These are phyloP conservation scores for Venturiaceae sp. DNA, from an alignment of 2,329 filamentous ascomycete genomes.

Conservation along the genomic window DNA sequence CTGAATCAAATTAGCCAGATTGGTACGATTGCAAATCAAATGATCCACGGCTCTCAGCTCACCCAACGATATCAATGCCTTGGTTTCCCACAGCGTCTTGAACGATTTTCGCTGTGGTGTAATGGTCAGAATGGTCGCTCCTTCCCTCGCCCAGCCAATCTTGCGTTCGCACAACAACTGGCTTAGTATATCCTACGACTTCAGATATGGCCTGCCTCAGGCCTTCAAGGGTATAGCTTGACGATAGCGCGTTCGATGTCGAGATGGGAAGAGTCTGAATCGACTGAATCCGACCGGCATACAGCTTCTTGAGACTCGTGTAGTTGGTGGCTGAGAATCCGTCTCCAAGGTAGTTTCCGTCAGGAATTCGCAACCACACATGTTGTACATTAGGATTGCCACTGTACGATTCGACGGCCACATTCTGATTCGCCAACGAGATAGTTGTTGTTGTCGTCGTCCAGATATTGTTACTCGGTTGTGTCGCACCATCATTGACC, in stretches of 20 bases:
- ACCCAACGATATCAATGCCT: constrained; percentile 12
- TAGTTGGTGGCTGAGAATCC: constrained; percentile 12
- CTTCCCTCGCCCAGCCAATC: constrained; percentile 14
- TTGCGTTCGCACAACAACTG: constrained; percentile 15
- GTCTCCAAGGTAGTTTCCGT: constrained; percentile 14
- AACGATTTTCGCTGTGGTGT: constrained; percentile 18
- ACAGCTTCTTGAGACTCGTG: constrained; percentile 16
- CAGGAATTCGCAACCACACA: constrained; percentile 18
- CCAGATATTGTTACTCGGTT: neutral
- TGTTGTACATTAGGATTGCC: constrained; percentile 15
- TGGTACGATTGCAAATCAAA: neutral
- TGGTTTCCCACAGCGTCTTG: constrained; percentile 11
- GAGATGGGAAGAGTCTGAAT: constrained; percentile 13
- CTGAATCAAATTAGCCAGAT: neutral
- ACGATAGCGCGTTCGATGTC: constrained; percentile 9
- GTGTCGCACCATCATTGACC: constrained; percentile 10
- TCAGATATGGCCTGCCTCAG: constrained; percentile 13
- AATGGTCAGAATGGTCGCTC: constrained; percentile 15
- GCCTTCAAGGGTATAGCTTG: constrained; percentile 15
- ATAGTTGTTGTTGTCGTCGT: constrained; percentile 7
- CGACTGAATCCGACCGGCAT: constrained; percentile 7
- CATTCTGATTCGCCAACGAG: constrained; percentile 7
- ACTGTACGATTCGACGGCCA: constrained; percentile 12
- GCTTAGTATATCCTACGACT: constrained; percentile 13
- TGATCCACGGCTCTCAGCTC: neutral